These are phyloP conservation scores for Monosporascus sp. DNA, from an alignment of 2,329 filamentous ascomycete species.

Conservation along the genomic window DNA sequence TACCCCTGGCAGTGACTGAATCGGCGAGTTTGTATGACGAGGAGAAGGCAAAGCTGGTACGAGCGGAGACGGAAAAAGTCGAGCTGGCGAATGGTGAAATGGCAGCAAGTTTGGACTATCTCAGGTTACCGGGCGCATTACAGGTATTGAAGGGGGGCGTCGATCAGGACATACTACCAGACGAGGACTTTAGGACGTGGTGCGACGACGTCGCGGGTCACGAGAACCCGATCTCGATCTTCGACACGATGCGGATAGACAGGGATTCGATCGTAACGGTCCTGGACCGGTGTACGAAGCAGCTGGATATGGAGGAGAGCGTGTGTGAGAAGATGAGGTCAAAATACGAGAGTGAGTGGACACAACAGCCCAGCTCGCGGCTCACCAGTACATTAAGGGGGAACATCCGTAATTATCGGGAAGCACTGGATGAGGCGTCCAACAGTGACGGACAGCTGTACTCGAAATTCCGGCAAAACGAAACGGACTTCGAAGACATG, in stretches of 20 bases:
- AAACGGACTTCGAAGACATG: conserved; percentile 93
- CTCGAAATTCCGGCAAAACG: conserved; percentile 77
- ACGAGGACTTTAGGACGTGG: conserved; percentile 90
- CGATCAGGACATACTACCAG: conserved; percentile 80
- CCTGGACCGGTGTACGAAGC: conserved; percentile 76
- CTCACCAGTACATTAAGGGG: conserved; percentile 81
- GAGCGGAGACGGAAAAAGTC: conserved; percentile 89
- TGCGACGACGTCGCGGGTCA: conserved; percentile 88
- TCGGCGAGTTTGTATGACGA: conserved; percentile 96
- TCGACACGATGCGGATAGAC: conserved; percentile 72
- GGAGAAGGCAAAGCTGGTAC: conserved; percentile 92
- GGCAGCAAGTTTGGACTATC: conserved; percentile 88
- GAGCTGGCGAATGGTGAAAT: conserved; percentile 93
- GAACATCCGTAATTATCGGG: conserved; percentile 82
- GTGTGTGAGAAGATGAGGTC: conserved; percentile 99
- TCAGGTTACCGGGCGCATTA: conserved; percentile 82
- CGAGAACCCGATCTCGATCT: conserved; percentile 70
- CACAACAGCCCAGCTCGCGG: conserved; percentile 87
- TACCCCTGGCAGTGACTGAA: conserved; percentile 92
- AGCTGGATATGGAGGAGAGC: conserved; percentile 93
- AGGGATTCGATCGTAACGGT: conserved; percentile 68
- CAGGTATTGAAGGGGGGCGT: conserved; percentile 90
- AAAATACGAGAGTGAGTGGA: conserved; percentile 95
- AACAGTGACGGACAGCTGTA: conserved; percentile 82
- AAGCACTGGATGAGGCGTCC: conserved; percentile 83